Evolutionary conservation across 768 basidiomycete genomes (phyloP).

Genomic region (Russula compacta): DNA sequence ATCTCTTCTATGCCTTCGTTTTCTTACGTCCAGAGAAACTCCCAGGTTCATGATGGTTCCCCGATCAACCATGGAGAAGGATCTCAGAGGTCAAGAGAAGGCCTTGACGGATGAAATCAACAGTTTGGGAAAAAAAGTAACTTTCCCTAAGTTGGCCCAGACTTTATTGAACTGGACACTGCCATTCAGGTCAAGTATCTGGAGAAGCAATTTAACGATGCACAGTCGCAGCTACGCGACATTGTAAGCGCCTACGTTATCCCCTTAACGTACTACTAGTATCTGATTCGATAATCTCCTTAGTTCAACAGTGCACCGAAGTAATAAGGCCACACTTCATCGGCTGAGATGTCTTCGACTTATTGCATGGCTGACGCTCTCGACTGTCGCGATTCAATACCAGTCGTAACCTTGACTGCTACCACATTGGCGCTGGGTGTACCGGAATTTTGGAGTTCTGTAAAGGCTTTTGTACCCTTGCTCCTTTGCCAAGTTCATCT

Average conservation of each 20-base stretch:
- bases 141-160: background rate
- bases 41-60: conserved; percentile 81
- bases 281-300: background rate
- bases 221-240: conserved; percentile 77
- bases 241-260: conserved; percentile 39
- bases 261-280: background rate
- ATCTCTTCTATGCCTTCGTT: background rate
- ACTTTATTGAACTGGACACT: background rate
- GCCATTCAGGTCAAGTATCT: conserved; percentile 67
- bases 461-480: background rate
- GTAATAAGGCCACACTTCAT: conserved; percentile 16
- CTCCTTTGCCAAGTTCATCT: background rate
- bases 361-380: background rate
- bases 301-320: conserved; percentile 46
- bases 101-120: conserved; percentile 76
- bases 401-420: background rate
- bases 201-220: conserved; percentile 89
- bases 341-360: background rate
- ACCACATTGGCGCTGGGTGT: background rate
- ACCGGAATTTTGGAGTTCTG: background rate
- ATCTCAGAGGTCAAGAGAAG: conserved; percentile 70
- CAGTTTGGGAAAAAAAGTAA: conserved; percentile 79
- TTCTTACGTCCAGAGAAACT: conserved; percentile 26
- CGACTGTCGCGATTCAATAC: background rate
- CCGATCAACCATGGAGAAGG: conserved; percentile 65